Conservation (phyloP, 148 eudicot species). For the Diospyros kaki region DNA sequence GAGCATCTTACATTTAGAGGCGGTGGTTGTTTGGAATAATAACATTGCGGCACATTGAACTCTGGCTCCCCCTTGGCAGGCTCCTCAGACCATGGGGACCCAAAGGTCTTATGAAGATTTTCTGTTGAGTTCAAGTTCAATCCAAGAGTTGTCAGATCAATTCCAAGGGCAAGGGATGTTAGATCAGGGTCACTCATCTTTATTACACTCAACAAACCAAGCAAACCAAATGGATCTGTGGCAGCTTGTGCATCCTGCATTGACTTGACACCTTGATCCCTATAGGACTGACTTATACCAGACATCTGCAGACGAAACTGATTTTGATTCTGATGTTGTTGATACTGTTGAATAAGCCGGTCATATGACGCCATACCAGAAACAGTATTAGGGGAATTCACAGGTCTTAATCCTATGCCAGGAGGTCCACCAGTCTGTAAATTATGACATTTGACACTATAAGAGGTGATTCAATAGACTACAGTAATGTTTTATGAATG, state of each 20-base stretch:
- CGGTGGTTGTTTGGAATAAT: conserved; percentile 67
- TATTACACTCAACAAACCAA: conserved; percentile 76
- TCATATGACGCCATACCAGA: conserved; percentile 53
- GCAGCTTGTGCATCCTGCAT: conserved; percentile 65
- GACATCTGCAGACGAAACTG: conserved; percentile 18
- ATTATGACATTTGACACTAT: neutral
- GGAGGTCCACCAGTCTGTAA: conserved; percentile 47
- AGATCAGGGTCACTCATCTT: conserved; percentile 87
- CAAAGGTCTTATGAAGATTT: conserved; percentile 78
- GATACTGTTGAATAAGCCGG: conserved; percentile 80
- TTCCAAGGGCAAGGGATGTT: conserved; percentile 82
- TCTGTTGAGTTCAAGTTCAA: conserved; percentile 77
- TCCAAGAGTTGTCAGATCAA: conserved; percentile 84
- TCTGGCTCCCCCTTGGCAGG: conserved; percentile 91
- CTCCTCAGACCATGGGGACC: conserved; percentile 95
- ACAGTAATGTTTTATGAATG: neutral
- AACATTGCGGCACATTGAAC: conserved; percentile 77
- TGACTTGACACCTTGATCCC: conserved; percentile 77
- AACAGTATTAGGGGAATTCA: conserved; percentile 38
- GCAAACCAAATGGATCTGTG: conserved; percentile 59
- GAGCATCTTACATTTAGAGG: conserved; percentile 57
- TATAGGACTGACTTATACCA: conserved; percentile 55
- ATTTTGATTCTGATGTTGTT: conserved; percentile 67
- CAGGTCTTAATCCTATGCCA: conserved; percentile 52
- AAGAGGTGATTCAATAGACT: too few relatives aligned